Evolutionary conservation across 306 rosid genomes (phyloP).

Genomic region (Cicer arietinum): DNA sequence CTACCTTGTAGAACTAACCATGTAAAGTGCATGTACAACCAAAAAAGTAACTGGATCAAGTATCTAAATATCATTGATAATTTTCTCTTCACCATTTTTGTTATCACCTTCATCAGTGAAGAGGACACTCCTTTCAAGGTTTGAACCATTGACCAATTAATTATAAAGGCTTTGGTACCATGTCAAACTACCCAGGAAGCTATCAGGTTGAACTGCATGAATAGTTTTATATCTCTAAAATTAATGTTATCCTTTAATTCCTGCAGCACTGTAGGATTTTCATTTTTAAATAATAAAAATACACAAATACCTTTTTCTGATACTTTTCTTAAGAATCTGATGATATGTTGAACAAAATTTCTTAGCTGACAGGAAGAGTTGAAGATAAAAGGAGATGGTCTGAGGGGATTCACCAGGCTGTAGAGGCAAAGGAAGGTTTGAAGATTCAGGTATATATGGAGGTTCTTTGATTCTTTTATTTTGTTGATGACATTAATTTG

Average conservation of each 20-base stretch:
- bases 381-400: conserved; percentile 99
- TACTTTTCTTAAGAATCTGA: conserved; percentile 41
- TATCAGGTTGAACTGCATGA: conserved; percentile 6
- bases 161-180: conserved; percentile 7
- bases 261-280: conserved; percentile 7
- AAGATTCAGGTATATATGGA: conserved; percentile 77
- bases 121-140: neutral
- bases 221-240: conserved; percentile 16
- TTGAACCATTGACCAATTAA: conserved; percentile 30
- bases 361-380: conserved; percentile 92
- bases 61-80: neutral
- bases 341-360: conserved; percentile 32
- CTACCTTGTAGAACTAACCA: conserved; percentile 15
- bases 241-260: conserved; percentile 28
- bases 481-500: conserved; percentile 29
- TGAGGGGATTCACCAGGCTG: conserved; percentile 99
- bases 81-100: neutral
- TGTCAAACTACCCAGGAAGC: conserved; percentile 15
- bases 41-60: neutral
- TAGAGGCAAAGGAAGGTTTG: conserved; percentile 96
- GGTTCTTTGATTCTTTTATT: conserved; percentile 37
- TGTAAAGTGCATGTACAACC: conserved; percentile 7
- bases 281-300: conserved; percentile 20
- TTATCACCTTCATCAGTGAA: conserved; percentile 6
- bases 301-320: conserved; percentile 23